Evolutionary conservation across 805 yeast genomes (phyloP).

Genomic region (Candida quercuum): DNA sequence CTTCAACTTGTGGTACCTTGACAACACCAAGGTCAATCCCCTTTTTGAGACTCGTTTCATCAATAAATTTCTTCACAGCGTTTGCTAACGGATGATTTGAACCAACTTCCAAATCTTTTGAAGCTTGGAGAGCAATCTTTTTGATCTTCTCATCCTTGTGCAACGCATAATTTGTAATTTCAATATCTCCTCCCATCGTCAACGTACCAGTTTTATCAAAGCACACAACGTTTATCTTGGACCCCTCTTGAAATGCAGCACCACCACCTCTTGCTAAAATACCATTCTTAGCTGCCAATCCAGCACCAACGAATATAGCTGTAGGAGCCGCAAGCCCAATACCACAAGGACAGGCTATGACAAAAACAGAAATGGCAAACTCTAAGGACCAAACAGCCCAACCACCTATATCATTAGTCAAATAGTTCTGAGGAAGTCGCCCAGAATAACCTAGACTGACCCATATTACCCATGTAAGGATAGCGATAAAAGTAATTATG

Average conservation of each 20-base stretch:
- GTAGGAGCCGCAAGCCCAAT: slow-evolving; percentile 84
- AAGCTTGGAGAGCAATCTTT: slow-evolving; percentile 33
- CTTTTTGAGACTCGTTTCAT: slow-evolving; percentile 11
- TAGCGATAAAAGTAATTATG: slow-evolving; percentile 52
- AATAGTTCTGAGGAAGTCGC: slow-evolving; percentile 44
- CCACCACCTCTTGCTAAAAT: slow-evolving; percentile 79
- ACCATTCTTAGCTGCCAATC: slow-evolving; percentile 73
- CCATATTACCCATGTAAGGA: slow-evolving; percentile 69
- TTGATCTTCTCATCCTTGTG: slow-evolving; percentile 13
- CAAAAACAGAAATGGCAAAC: slow-evolving; percentile 75
- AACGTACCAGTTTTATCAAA: slow-evolving; percentile 80
- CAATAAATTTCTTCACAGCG: slow-evolving; percentile 44
- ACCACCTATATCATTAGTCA: slow-evolving; percentile 65
- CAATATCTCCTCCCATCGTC: slow-evolving; percentile 56
- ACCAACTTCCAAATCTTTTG: slow-evolving; percentile 53
- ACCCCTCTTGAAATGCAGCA: slow-evolving; percentile 74
- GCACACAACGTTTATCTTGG: slow-evolving; percentile 56
- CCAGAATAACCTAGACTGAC: slow-evolving; percentile 50
- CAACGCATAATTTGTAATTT: slow-evolving; percentile 45
- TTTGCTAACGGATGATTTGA: slow-evolving; percentile 67
- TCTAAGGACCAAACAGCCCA: slow-evolving; percentile 77
- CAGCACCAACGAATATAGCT: slow-evolving; percentile 74
- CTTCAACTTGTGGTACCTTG: slow-evolving; percentile 43
- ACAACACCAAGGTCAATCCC: slow-evolving; percentile 23
- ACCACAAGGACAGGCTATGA: slow-evolving; percentile 84